These are phyloP conservation scores for Gossypium australe DNA, from an alignment of 345 rosid genomes.

Conservation along the genomic window DNA sequence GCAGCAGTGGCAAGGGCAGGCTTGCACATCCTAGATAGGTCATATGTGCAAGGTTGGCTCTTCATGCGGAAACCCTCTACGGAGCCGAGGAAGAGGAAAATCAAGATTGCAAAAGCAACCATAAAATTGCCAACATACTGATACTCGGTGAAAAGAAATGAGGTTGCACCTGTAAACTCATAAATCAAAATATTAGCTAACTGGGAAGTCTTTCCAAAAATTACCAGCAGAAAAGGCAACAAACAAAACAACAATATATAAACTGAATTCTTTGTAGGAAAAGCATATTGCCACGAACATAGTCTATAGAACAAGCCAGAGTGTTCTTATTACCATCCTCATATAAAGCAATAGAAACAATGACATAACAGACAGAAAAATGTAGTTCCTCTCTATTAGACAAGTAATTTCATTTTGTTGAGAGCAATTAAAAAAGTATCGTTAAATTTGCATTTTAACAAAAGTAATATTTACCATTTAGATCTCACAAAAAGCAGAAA, in stretches of 20 bases:
- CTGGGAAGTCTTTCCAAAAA: not conserved
- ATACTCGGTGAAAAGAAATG: conserved; percentile 52
- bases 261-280: not conserved
- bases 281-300: not conserved
- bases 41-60: conserved; percentile 60
- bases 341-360: conserved; percentile 1
- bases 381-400: not conserved
- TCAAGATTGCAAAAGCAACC: conserved; percentile 35
- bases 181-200: conserved; percentile 2
- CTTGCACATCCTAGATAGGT: conserved; percentile 26
- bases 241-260: not conserved
- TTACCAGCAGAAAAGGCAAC: not conserved
- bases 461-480: not conserved
- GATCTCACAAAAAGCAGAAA: not conserved
- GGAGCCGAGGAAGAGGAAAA: conserved; percentile 52
- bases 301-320: not conserved
- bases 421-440: not conserved
- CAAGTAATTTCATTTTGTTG: not conserved
- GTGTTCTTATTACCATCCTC: not conserved
- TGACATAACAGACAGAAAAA: not conserved
- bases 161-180: conserved; percentile 41
- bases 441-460: not conserved
- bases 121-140: conserved; percentile 57
- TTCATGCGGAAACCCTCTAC: conserved; percentile 61
- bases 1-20: conserved; percentile 65